Percentiles rank a stretch among this genome's conserved stretches.
Conservation (phyloP, 768 basidiomycete species). For the Russula sp. region DNA sequence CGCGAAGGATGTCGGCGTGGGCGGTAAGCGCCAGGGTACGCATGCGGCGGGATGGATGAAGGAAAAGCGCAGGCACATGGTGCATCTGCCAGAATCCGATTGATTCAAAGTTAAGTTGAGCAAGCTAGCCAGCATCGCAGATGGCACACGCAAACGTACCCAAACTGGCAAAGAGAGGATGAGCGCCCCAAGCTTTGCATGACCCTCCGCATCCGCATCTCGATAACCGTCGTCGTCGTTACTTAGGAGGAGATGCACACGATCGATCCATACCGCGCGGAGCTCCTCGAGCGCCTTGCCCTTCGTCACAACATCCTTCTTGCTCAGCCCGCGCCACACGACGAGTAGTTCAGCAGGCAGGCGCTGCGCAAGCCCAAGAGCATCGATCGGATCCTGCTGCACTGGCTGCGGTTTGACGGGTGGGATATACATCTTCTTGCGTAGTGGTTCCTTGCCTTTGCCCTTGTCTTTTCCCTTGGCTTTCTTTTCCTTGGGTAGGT, state of each 20-base stretch:
- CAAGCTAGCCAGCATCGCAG: not conserved
- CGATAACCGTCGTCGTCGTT: slow-evolving; percentile 21
- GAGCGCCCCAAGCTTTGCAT: slow-evolving; percentile 39
- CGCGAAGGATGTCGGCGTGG: slow-evolving; percentile 63
- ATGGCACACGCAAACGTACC: slow-evolving; percentile 55
- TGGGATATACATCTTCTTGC: slow-evolving; percentile 82
- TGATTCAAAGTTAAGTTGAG: not conserved
- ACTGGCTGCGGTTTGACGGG: slow-evolving; percentile 75
- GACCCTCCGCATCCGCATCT: slow-evolving; percentile 46
- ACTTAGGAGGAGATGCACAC: slow-evolving; percentile 34
- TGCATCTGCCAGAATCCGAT: slow-evolving; percentile 55
- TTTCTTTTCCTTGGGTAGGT: slow-evolving; percentile 44
- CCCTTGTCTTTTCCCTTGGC: slow-evolving; percentile 53
- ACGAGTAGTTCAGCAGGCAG: slow-evolving; percentile 82
- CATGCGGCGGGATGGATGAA: slow-evolving; percentile 77
- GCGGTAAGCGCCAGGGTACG: slow-evolving; percentile 57
- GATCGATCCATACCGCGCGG: slow-evolving; percentile 61
- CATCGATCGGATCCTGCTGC: slow-evolving; percentile 83
- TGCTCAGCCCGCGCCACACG: slow-evolving; percentile 73
- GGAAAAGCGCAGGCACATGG: slow-evolving; percentile 76
- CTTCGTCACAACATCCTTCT: slow-evolving; percentile 88
- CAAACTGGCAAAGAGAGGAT: slow-evolving; percentile 82
- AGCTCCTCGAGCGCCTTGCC: slow-evolving; percentile 84
- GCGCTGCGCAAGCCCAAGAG: slow-evolving; percentile 67
- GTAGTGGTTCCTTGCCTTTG: slow-evolving; percentile 61